These are phyloP conservation scores for Phaeophleospora eucalypticola DNA, from an alignment of 2,329 filamentous ascomycete genomes.

Conservation along the genomic window DNA sequence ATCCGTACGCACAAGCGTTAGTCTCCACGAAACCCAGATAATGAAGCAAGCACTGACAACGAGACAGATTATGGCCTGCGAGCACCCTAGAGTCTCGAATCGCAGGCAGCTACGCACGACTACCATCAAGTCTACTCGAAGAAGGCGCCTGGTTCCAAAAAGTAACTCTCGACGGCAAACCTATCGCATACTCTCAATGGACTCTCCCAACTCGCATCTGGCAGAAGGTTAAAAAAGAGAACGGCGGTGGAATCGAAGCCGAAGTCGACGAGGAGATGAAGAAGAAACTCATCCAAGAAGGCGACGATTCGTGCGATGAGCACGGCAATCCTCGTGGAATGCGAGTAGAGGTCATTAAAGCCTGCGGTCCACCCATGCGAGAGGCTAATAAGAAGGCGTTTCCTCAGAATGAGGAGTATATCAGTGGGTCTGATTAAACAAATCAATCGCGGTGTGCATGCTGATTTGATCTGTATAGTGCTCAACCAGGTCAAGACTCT, in stretches of 20 bases:
- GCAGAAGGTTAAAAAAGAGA: background rate
- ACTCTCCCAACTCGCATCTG: background rate
- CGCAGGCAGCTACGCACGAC: background rate
- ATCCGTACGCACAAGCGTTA: background rate
- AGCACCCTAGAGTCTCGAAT: background rate
- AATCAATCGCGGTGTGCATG: background rate
- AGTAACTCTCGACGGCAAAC: background rate
- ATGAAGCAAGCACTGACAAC: background rate
- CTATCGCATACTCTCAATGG: background rate
- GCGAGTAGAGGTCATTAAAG: background rate
- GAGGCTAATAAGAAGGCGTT: background rate
- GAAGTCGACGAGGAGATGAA: background rate
- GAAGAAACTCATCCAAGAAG: background rate
- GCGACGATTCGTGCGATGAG: background rate
- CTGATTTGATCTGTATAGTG: constrained; percentile 1
- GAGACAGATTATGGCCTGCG: background rate
- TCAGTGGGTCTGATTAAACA: background rate
- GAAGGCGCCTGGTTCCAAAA: background rate
- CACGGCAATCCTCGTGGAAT: background rate
- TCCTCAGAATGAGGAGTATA: constrained; percentile 1
- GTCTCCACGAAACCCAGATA: background rate
- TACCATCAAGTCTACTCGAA: background rate
- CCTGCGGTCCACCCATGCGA: background rate
- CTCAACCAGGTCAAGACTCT: constrained; percentile 1
- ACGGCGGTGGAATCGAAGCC: background rate